Base-by-base conservation (phyloP, 768 basidiomycete species). In the Fistulinella prunicolor region DNA sequence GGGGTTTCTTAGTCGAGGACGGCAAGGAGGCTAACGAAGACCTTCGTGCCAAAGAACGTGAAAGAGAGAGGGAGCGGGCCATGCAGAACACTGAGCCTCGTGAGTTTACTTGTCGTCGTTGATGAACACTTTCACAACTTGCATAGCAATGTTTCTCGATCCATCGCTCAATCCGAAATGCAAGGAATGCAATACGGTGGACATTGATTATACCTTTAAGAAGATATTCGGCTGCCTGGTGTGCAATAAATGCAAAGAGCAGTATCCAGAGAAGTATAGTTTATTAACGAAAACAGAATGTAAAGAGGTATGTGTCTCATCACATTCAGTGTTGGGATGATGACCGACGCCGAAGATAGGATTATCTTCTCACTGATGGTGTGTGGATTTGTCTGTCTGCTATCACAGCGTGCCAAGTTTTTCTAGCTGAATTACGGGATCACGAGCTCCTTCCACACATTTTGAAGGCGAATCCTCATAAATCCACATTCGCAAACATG, bases 241-340 rank as follows among this genome's bases (percentile, higher is more conserved):
- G 1, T 99, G 96, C 71, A 86, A 87, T 58, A 80, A 77, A 50
- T 97, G 94, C 68, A 93, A 94, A 72, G 85, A 94, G 59, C 83
- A 86, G 50, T 78, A 82, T 46, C 90, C 94, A 7, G 94, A 97
- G 60, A 90, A 86, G 67, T 99, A 96, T 63, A 90, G 92, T 64
- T 74, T 99, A 7, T 68, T 99, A 47, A 99, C 96, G 6, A 99
- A 99, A 73, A 97, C 96, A 0, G 96, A 99, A 70, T 98, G 95
- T 68, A 96, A 94, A 69, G 88, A 92, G 75, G 91, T 88, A 54
- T 37, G 80, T 61, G 7, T 24, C 35, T 16, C 26, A 24, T 42
- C 36, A n/a, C 38, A 3, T 22, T 47, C 8, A 7, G 35, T 26
- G 30, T n/a, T 39, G 28, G 7, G 26, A 26, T 46, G 43, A 39